Conservation (phyloP, 805 yeast genomes). For the Starmerella apicola region DNA sequence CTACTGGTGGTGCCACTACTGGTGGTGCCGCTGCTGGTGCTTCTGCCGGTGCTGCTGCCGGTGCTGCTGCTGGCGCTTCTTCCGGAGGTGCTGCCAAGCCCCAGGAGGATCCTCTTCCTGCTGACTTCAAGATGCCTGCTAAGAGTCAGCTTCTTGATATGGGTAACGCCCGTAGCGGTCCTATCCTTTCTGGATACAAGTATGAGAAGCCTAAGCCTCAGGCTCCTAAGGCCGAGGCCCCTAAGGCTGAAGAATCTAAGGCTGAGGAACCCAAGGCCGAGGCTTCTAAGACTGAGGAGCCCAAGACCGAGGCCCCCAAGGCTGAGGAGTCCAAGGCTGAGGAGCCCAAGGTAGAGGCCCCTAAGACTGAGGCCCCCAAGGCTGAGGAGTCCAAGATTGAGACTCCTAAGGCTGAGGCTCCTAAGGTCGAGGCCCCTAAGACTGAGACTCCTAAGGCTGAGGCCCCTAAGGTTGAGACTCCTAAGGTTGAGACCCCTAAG, state of each 20-base stretch:
- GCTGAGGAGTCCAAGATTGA: neutral
- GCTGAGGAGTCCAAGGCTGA: neutral
- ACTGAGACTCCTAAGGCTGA: conserved; percentile 7
- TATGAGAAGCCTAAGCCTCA: no score
- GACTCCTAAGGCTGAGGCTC: conserved; percentile 1
- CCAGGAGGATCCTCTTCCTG: conserved; percentile 34
- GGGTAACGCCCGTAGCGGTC: conserved; percentile 15
- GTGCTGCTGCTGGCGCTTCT: conserved; percentile 9
- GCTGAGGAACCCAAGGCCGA: conserved; percentile 7
- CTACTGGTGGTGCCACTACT: neutral
- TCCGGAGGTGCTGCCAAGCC: conserved; percentile 1
- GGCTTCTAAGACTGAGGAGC: conserved; percentile 8
- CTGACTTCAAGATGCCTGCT: conserved; percentile 51
- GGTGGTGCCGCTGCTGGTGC: conserved; percentile 11
- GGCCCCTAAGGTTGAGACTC: neutral
- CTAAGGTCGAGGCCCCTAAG: conserved; percentile 3
- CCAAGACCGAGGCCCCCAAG: conserved; percentile 4
- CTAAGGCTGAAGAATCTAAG: conserved; percentile 1
- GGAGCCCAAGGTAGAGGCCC: neutral
- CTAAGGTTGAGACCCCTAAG: conserved; percentile 32
- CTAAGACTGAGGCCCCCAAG: neutral
- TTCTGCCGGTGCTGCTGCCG: neutral
- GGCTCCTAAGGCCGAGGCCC: neutral
- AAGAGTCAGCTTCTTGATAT: conserved; percentile 30
- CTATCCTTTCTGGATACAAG: conserved; percentile 14